Conservation (phyloP, 176 grass and related monocot genomes). For the Saccharum spontaneum region DNA sequence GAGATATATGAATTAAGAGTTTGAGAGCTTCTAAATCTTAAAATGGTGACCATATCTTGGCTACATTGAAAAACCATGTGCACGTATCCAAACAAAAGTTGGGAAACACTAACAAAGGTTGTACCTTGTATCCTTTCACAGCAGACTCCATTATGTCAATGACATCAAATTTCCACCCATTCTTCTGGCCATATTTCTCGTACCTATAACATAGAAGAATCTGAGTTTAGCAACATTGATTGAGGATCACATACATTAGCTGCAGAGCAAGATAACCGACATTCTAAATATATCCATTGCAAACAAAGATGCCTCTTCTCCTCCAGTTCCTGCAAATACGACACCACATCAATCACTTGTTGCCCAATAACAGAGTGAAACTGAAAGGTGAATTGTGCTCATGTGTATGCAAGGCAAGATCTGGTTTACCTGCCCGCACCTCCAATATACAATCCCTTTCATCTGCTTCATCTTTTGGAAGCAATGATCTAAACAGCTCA, state of each 20-base stretch:
- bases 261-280: constrained; percentile 32
- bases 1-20: constrained; percentile 19
- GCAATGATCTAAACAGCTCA: constrained; percentile 57
- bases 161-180: constrained; percentile 93
- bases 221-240: constrained; percentile 1
- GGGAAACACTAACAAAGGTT: background rate
- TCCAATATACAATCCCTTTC: constrained; percentile 86
- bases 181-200: constrained; percentile 80
- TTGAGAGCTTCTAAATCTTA: background rate
- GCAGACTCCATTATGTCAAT: constrained; percentile 84
- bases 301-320: constrained; percentile 95
- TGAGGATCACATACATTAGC: background rate
- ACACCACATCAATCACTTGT: constrained; percentile 22
- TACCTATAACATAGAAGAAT: constrained; percentile 58
- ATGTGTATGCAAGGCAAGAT: constrained; percentile 18
- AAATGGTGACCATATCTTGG: background rate
- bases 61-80: background rate
- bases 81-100: background rate
- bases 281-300: constrained; percentile 97
- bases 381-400: background rate
- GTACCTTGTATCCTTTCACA: constrained; percentile 93
- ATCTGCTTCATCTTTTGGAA: constrained; percentile 96
- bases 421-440: constrained; percentile 75
- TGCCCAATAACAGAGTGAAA: background rate
- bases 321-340: constrained; percentile 72